phyloP scores from a whole-genome alignment of 768 basidiomycete species.

The Leccinum longicurvipes region DNA sequence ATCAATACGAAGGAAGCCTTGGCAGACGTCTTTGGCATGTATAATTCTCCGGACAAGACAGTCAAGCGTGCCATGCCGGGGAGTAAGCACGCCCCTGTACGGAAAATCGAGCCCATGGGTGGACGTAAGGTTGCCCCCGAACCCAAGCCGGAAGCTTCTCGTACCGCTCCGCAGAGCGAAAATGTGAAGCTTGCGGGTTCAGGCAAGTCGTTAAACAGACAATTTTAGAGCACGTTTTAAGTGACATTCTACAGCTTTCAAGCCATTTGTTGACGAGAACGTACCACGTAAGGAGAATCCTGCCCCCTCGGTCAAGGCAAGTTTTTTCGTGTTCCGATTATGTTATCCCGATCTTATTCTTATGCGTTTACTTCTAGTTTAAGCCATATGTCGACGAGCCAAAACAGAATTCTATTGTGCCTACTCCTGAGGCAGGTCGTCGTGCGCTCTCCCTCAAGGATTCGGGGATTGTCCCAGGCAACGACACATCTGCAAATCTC shows the following conservation, averaged over 20 bases:
- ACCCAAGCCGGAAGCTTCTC: constrained; percentile 33
- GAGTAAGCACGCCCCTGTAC: constrained; percentile 71
- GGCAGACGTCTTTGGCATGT: constrained; percentile 93
- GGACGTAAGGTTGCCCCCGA: constrained; percentile 21
- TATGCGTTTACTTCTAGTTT: constrained; percentile 42
- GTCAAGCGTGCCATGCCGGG: constrained; percentile 52
- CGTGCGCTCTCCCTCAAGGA: constrained; percentile 55
- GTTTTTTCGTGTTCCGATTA: background rate
- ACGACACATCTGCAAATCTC: constrained; percentile 17
- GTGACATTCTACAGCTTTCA: constrained; percentile 38
- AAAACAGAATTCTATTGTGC: constrained; percentile 39
- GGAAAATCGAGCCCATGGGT: constrained; percentile 59
- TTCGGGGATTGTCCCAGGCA: constrained; percentile 15
- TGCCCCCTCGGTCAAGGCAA: constrained; percentile 23
- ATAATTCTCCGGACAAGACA: constrained; percentile 85
- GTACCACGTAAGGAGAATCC: constrained; percentile 43
- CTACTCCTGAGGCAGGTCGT: constrained; percentile 31
- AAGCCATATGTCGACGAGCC: constrained; percentile 61
- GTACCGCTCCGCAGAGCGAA: constrained; percentile 29
- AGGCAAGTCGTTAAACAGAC: constrained; percentile 25
- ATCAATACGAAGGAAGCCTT: constrained; percentile 97
- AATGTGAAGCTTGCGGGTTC: constrained; percentile 34
- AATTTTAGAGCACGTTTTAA: constrained; percentile 19
- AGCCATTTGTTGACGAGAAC: constrained; percentile 69
- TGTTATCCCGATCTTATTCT: constrained; percentile 4